Evolutionary conservation across 1,284 basidiomycete genomes (phyloP), one percentile per base, ranked within the genome.

Genomic region (Fistulinella staudtii): DNA sequence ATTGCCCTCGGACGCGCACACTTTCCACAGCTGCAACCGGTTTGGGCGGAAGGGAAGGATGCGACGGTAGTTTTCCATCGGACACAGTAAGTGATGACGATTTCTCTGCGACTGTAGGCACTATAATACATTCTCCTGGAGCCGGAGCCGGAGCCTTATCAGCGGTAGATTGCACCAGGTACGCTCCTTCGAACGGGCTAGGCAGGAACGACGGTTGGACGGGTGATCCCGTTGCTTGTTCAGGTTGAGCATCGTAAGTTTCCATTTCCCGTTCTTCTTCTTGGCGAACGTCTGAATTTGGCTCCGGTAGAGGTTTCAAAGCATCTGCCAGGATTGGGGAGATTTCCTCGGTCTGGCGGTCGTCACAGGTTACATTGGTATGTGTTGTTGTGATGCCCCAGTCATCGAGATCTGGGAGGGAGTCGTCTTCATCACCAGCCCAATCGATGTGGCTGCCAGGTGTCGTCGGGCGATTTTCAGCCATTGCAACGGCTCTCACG

Each of bases 361-460:
- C 42, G 28, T 51, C 45, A 5, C 4, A 30, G 5, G 39, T 44
- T 15, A 29, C 29, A 49, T 43, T 47, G 27, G 56, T 56, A 41
- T 63, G 60, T 20, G 53, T 64, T 15, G 79, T 70, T 24, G 70
- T 72, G 31, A 86, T 74, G 22, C 83, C 86, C 87, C 87, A 89
- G 57, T 90, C 87, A 57, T 89, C 79, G 17, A 90, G 70, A 66
- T 89, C 86, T 10, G 87, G 87, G 5, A 90, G 68, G 53, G 77
- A 80, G 57, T 88, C 86, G 52, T 89, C 87, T 47, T 89, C 86
- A 49, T 89, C 85, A 24, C 81, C 82, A 23, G 87, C 87, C 87
- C 87, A 90, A 63, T 90, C 87, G 43, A 89, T 83, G 50, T 88
- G 85, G 50, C 80, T 85, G 30, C 81, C 80, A 9, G 84, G 83